Conservation (phyloP, 805 yeast species). For the Peterozyma toletana region DNA sequence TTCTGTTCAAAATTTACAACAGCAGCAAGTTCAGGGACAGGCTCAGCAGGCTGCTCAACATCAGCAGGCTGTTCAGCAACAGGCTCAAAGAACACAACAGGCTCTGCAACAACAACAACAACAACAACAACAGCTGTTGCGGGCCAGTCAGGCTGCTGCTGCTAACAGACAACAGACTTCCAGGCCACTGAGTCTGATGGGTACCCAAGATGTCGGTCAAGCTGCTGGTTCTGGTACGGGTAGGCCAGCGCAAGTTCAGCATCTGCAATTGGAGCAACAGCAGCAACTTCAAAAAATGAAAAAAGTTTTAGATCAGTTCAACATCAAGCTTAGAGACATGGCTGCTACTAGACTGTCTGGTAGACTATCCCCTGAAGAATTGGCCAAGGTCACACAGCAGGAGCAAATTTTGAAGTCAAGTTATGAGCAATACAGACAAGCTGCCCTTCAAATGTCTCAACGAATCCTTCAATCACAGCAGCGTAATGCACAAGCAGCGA, state of each 20-base stretch:
- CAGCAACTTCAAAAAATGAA: conserved; percentile 33
- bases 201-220: conserved; percentile 1
- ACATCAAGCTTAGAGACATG: conserved; percentile 40
- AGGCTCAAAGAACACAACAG: conserved; percentile 11
- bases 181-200: conserved; percentile 5
- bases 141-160: conserved; percentile 3
- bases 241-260: conserved; percentile 14
- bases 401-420: conserved; percentile 39
- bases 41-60: conserved; percentile 10
- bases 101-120: conserved; percentile 13
- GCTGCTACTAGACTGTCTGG: conserved; percentile 39
- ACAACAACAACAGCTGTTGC: conserved; percentile 10
- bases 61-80: conserved; percentile 15
- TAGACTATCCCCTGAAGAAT: conserved; percentile 35
- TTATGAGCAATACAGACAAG: conserved; percentile 41
- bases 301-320: conserved; percentile 39
- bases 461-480: conserved; percentile 18
- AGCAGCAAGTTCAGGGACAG: conserved; percentile 12
- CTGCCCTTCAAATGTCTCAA: conserved; percentile 39
- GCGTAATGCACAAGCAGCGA: conserved; percentile 9
- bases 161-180: conserved; percentile 8
- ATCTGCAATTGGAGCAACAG: conserved; percentile 21
- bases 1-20: conserved; percentile 17
- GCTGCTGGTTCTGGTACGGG: neutral
- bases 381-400: conserved; percentile 37